Conservation (phyloP, 176 grass and related monocot species). For the Cymbopogon citratus region DNA sequence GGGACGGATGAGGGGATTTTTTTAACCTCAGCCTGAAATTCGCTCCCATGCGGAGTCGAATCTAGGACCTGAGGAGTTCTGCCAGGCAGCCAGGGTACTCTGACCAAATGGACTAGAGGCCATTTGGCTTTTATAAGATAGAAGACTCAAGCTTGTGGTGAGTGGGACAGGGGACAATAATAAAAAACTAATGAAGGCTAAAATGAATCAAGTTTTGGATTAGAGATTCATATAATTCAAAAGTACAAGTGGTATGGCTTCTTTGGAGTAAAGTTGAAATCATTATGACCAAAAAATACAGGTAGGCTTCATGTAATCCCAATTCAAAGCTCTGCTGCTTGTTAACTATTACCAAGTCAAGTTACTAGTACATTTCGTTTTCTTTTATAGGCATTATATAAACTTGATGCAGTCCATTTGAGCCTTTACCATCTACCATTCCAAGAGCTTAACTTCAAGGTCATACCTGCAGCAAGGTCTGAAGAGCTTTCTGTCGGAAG, state of each 20-base stretch:
- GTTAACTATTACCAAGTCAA: neutral
- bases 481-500: conserved; percentile 77
- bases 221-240: neutral
- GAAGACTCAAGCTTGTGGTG: neutral
- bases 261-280: neutral
- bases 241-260: neutral
- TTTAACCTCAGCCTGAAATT: too few relatives aligned
- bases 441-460: conserved; percentile 26
- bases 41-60: too few relatives aligned
- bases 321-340: neutral
- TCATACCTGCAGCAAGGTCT: conserved; percentile 81
- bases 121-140: too few relatives aligned
- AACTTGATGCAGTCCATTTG: conserved; percentile 14
- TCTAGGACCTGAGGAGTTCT: too few relatives aligned
- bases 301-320: neutral
- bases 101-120: too few relatives aligned
- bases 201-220: neutral
- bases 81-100: too few relatives aligned
- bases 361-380: neutral
- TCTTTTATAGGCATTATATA: neutral
- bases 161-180: neutral
- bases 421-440: conserved; percentile 35
- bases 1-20: too few relatives aligned
- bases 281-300: neutral
- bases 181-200: neutral